Base-by-base conservation (phyloP, 441 rosid species). In the Bruguiera hainesii region DNA sequence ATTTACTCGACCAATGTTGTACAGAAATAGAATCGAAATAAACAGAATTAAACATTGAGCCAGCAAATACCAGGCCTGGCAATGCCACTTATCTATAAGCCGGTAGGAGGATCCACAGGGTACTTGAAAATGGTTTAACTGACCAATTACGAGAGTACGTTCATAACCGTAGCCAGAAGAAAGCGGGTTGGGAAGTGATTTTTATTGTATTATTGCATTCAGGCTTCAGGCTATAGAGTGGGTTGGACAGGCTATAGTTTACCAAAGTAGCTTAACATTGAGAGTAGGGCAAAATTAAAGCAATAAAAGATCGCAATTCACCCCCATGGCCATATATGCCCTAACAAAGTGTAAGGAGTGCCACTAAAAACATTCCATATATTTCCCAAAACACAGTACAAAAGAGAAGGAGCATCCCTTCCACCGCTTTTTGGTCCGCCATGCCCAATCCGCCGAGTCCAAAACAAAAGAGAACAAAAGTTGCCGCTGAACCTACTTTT, bases 391-490 rank as follows among this genome's bases (percentile, higher is more conserved):
- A 57, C 28, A 58, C 59, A 52, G 25, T 20, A 30, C 42, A 21
- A 51, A 2, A 50, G 19, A 52, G 42, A 53, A 25, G 3, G 1
- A 3, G 23, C 29, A 5, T 15, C 26, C 8, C 65, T 49, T 61
- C 61, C 50, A 60, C 53, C 35, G 5, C 29, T 37, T 28, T 16
- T 11, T 58, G 15, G 50, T 64, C 70, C 59, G 10, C 37, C 26
- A 26, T 31, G 35, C 35, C 35, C 35, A 31, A 31, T 31, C 9
- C 35, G 35, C 35, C 25, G 61, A 56, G 65, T 71, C 74, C 71
- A 69, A 56, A 71, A 69, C 74, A 64, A 64, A 73, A 64, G 56
- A 61, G 53, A 11, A 9, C 50, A 16, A 70, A 9, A 23, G 26
- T 3, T 30, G 29, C 66, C 16, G 18, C 72, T 6, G 59, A 7